Base-by-base conservation (phyloP, 2,329 filamentous ascomycete species). In the Aspergillus quadricinctus region DNA sequence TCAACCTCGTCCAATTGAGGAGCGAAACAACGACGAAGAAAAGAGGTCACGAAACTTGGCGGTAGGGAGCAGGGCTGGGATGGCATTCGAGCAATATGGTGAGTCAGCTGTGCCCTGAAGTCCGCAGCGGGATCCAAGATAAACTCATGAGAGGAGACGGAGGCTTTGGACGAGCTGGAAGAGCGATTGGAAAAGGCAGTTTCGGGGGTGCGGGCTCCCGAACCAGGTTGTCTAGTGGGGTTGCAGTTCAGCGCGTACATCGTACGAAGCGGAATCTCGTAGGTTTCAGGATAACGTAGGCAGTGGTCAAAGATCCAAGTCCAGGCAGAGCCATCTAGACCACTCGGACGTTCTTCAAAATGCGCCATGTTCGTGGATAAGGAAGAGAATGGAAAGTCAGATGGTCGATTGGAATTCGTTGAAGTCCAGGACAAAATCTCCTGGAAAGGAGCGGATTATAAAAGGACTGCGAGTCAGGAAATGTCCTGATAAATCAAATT, bases 191-290 rank as follows among this genome's bases (percentile, higher is more conserved):
- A 62, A 67, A 71, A 67, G 35, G 70, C 66, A 28, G 75, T 72
- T 35, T 76, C 66, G 57, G 72, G 61, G 28, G 52, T 63, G 54
- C 57, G 61, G 29, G 57, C 65, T 50, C 54, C 64, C 25, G 61
- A 63, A 55, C 62, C 60, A 28, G 71, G 69, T 55, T 73, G 72
- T 49, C 72, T 69, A 49, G 72, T 79, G 19, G 83, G 79, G 19
- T 81, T 80, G 59, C 81, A 84, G 67, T 88, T 88, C 69, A 88
- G 77, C 27, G 81, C 81, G 74, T 87, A 88, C 82, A 88, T 87
- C 60, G 83, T 87, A 56, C 85, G 81, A 28, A 88, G 77, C 21
- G 85, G 85, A 31, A 88, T 83, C 64, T 88, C 85, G 66, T 88
- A 87, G 63, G 78, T 82, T 64, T 78, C 80, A 8, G 84, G 83